A percentile compares a stretch with the other conserved stretches of the same genome.
phyloP scores from a whole-genome alignment of 2,329 filamentous ascomycete genomes.

The Ascochyta clinopodiicola region DNA sequence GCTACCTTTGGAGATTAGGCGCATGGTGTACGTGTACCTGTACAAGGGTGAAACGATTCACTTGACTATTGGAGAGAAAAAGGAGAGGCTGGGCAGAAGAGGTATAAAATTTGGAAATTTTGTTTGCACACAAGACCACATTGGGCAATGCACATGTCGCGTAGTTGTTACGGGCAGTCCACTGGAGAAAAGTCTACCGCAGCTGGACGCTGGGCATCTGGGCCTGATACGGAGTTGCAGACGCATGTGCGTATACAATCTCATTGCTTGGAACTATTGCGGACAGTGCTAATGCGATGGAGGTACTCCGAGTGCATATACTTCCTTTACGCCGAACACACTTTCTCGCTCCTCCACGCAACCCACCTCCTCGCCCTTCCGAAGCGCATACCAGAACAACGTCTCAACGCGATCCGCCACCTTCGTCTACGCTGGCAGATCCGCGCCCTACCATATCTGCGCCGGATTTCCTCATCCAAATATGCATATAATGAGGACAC shows the following conservation, averaged over 20 bases:
- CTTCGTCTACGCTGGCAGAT: constrained; percentile 44
- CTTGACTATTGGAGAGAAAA: constrained; percentile 39
- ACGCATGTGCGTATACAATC: constrained; percentile 27
- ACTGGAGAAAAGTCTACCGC: constrained; percentile 7
- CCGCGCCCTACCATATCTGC: constrained; percentile 42
- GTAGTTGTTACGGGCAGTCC: constrained; percentile 36
- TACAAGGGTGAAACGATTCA: constrained; percentile 40
- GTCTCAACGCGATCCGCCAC: constrained; percentile 36
- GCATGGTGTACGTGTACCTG: constrained; percentile 42
- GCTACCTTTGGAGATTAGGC: constrained; percentile 42
- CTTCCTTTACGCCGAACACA: constrained; percentile 38
- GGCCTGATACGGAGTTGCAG: constrained; percentile 34
- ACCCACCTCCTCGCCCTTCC: constrained; percentile 46
- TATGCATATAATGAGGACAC: constrained; percentile 46
- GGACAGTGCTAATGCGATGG: background rate
- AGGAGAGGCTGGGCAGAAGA: constrained; percentile 11
- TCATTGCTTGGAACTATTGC: background rate
- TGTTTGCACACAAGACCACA: constrained; percentile 31
- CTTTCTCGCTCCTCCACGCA: constrained; percentile 43
- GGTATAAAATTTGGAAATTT: constrained; percentile 39
- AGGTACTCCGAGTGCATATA: constrained; percentile 44
- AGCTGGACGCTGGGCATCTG: constrained; percentile 11
- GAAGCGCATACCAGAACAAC: constrained; percentile 31
- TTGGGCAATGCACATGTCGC: constrained; percentile 32
- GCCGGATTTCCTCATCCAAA: constrained; percentile 27